A percentile compares a stretch with the other conserved stretches of the same genome.
Evolutionary conservation across 768 basidiomycete genomes (phyloP).

Genomic region (Sutorius australiensis): DNA sequence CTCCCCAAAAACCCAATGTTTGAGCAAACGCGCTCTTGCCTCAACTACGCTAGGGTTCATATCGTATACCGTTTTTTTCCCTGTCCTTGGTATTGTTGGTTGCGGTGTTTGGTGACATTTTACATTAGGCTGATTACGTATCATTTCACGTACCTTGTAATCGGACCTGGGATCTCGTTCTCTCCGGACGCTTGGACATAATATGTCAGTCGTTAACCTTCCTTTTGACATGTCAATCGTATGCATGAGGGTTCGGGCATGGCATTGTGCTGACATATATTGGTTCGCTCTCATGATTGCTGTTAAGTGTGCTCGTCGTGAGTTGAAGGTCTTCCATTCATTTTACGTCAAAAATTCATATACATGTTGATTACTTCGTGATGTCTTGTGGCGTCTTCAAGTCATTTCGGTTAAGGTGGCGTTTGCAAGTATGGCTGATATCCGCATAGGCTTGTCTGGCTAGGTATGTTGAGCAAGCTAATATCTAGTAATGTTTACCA

Average conservation of each 20-base stretch:
- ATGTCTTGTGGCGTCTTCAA: not conserved
- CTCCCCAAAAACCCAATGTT: not conserved
- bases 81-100: slow-evolving; percentile 8
- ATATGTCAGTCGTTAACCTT: slow-evolving; percentile 3
- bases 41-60: not conserved
- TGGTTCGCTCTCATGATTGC: not conserved
- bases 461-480: not conserved
- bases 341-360: not conserved
- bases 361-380: not conserved
- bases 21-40: not conserved
- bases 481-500: not conserved
- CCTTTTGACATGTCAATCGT: not conserved
- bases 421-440: not conserved
- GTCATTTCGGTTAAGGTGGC: not conserved
- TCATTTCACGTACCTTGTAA: slow-evolving; percentile 8
- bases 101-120: slow-evolving; percentile 11
- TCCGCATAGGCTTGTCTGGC: not conserved
- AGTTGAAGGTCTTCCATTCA: not conserved
- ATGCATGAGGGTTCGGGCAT: not conserved
- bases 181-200: slow-evolving; percentile 19
- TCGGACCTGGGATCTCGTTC: slow-evolving; percentile 14
- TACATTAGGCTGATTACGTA: slow-evolving; percentile 12
- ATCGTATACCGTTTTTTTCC: slow-evolving; percentile 16
- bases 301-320: not conserved
- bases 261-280: not conserved